These are phyloP conservation scores for Termitomyces sp. DNA, from an alignment of 1,284 basidiomycete species.

Conservation along the genomic window DNA sequence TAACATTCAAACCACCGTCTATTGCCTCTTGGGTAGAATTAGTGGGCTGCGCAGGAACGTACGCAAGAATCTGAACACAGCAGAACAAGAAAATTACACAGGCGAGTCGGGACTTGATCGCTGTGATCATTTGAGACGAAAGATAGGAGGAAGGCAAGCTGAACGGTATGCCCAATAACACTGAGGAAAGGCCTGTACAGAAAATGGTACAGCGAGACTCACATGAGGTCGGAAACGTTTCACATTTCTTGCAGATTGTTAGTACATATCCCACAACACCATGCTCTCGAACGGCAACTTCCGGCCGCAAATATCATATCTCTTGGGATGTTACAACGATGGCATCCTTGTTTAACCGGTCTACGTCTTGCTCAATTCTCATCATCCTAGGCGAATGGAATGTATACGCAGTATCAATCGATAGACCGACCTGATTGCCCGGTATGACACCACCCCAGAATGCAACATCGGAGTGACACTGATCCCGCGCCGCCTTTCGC, in stretches of 20 bases:
- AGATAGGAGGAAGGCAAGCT: not conserved
- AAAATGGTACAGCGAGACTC: constrained; percentile 1
- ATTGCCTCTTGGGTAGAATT: constrained; percentile 56
- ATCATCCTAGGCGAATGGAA: too few species aligned
- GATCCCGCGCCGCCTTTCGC: constrained; percentile 60
- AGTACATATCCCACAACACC: not conserved
- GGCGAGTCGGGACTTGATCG: not conserved
- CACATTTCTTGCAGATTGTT: not conserved
- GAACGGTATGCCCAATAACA: not conserved
- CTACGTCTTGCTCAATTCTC: too few species aligned
- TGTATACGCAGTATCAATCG: not conserved
- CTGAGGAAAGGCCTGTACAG: not conserved
- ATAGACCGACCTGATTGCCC: constrained; percentile 63
- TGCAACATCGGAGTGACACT: constrained; percentile 82
- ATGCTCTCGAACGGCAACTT: not conserved
- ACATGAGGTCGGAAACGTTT: constrained; percentile 15
- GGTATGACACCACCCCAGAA: constrained; percentile 97
- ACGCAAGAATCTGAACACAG: constrained; percentile 30
- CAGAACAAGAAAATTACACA: constrained; percentile 10
- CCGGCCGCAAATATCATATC: not conserved
- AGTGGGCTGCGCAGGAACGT: constrained; percentile 69
- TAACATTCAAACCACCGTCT: constrained; percentile 43
- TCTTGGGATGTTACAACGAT: too few species aligned
- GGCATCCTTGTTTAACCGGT: too few species aligned
- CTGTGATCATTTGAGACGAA: constrained; percentile 4